Percentiles rank a stretch among this genome's conserved stretches.
phyloP scores from a whole-genome alignment of 306 rosid species.

The Bauhinia variegata region DNA sequence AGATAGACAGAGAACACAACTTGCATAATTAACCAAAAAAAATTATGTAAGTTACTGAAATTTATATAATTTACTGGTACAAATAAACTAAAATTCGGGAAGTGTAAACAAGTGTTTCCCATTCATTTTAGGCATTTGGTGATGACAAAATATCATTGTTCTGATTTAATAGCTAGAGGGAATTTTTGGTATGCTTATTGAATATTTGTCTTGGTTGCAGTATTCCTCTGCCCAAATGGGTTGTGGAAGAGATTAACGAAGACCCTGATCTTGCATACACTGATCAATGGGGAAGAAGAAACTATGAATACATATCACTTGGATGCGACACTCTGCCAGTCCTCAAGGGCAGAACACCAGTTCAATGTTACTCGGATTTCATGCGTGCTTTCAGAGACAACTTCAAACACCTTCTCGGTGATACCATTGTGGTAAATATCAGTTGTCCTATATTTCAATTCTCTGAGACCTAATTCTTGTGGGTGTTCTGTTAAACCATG shows the following conservation, averaged over 20 bases:
- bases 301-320: constrained; percentile 79
- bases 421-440: constrained; percentile 80
- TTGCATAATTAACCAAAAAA: no score
- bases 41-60: no score
- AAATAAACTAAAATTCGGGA: no score
- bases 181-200: background rate
- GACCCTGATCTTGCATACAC: constrained; percentile 89
- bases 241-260: constrained; percentile 66
- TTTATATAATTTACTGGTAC: no score
- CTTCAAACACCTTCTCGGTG: constrained; percentile 82
- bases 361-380: constrained; percentile 91
- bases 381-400: constrained; percentile 87
- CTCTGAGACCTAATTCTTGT: background rate
- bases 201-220: constrained; percentile 42
- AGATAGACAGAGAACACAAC: no score
- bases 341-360: constrained; percentile 88
- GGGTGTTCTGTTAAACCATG: background rate
- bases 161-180: background rate
- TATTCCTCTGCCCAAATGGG: constrained; percentile 98
- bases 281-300: constrained; percentile 97
- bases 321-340: constrained; percentile 84
- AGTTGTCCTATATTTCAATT: background rate
- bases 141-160: background rate
- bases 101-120: no score
- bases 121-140: no score